A percentile compares a stretch with the other conserved stretches of the same genome.
Evolutionary conservation across 192 early-diverging fungal genomes (phyloP).

Genomic region (Coemansia sp.): DNA sequence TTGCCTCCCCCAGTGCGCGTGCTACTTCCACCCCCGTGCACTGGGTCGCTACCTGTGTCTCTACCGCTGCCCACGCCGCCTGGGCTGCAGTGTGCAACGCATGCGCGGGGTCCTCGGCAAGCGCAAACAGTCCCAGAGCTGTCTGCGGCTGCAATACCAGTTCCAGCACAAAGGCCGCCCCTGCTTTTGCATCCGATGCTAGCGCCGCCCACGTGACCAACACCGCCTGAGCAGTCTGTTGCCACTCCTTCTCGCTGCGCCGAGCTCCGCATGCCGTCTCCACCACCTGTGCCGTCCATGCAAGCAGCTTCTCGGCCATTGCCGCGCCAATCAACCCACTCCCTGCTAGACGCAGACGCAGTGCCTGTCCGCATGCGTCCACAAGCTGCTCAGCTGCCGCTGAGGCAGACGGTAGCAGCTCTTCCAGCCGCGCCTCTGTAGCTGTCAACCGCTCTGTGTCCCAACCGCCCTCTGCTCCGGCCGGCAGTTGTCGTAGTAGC

Average conservation of each 20-base stretch:
- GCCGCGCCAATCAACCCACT: constrained; percentile 3
- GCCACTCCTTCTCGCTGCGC: background rate
- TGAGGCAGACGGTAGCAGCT: constrained; percentile 3
- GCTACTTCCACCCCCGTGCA: constrained; percentile 28
- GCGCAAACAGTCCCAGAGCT: constrained; percentile 39
- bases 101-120: constrained; percentile 6
- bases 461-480: constrained; percentile 13
- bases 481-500: constrained; percentile 27
- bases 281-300: constrained; percentile 37
- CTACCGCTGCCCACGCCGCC: constrained; percentile 31
- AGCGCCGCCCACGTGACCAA: constrained; percentile 32
- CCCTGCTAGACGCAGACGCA: constrained; percentile 22
- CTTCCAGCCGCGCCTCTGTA: constrained; percentile 7
- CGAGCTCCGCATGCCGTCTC: constrained; percentile 11
- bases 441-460: constrained; percentile 15
- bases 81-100: constrained; percentile 23
- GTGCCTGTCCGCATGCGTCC: constrained; percentile 22
- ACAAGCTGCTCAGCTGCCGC: constrained; percentile 15
- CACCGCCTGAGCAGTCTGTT: constrained; percentile 22
- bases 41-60: constrained; percentile 25
- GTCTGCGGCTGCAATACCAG: constrained; percentile 18
- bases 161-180: constrained; percentile 36
- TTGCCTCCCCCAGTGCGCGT: constrained; percentile 24
- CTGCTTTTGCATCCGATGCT: constrained; percentile 18
- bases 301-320: constrained; percentile 12